Percentiles rank a stretch among this genome's conserved stretches.
Conservation (phyloP, 805 yeast genomes). For the Cyberlindnera maclurae region DNA sequence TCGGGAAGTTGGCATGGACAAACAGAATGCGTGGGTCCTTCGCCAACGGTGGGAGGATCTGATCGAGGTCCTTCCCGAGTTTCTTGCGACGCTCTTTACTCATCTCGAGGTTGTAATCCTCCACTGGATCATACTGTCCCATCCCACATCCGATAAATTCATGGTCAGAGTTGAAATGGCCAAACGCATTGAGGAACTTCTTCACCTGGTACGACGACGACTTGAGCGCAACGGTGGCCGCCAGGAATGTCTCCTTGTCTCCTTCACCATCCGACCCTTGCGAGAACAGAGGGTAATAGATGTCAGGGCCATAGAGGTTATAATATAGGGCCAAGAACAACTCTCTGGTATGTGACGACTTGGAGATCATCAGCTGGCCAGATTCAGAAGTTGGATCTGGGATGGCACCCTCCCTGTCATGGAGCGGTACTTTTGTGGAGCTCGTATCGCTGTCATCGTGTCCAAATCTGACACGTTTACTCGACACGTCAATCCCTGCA, state of each 20-base stretch:
- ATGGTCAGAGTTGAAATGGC: conserved; percentile 35
- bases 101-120: conserved; percentile 34
- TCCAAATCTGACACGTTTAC: conserved; percentile 32
- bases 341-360: conserved; percentile 45
- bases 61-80: conserved; percentile 11
- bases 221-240: conserved; percentile 49
- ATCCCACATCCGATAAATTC: conserved; percentile 51
- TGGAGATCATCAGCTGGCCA: conserved; percentile 55
- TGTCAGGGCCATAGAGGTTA: conserved; percentile 53
- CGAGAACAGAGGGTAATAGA: conserved; percentile 49
- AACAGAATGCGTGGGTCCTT: conserved; percentile 36
- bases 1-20: conserved; percentile 63
- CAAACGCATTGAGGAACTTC: conserved; percentile 47
- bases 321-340: conserved; percentile 51
- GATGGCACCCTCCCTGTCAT: conserved; percentile 52
- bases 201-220: conserved; percentile 57
- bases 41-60: conserved; percentile 9
- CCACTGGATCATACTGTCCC: conserved; percentile 56
- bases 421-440: conserved; percentile 36
- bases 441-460: conserved; percentile 31
- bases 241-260: conserved; percentile 56
- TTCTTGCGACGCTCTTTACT: conserved; percentile 18
- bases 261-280: conserved; percentile 51
- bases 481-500: conserved; percentile 46
- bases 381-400: conserved; percentile 61